These are phyloP conservation scores for Fusarium mundagurra DNA, from an alignment of 2,329 filamentous ascomycete genomes.

Conservation along the genomic window DNA sequence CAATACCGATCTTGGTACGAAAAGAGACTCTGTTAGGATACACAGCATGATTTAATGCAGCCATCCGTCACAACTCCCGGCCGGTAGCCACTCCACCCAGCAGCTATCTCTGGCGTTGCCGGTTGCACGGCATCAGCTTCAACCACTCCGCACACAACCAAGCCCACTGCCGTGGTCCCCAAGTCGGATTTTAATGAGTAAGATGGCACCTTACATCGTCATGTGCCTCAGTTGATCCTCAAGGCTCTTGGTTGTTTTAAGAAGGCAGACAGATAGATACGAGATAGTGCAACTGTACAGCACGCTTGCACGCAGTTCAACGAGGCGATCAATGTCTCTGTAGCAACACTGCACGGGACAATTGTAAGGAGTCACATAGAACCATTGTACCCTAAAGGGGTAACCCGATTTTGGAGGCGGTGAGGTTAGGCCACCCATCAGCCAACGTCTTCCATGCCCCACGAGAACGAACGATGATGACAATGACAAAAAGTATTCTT, in stretches of 20 bases:
- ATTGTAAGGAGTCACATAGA: background rate
- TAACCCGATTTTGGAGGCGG: background rate
- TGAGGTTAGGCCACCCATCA: conserved; percentile 10
- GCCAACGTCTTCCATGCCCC: conserved; percentile 1
- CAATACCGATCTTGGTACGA: conserved; percentile 3
- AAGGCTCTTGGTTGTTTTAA: conserved; percentile 21
- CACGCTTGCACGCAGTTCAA: conserved; percentile 10
- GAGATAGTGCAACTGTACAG: conserved; percentile 16
- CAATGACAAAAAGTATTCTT: background rate
- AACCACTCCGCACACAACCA: conserved; percentile 9
- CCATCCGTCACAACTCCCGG: background rate
- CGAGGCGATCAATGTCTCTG: conserved; percentile 1
- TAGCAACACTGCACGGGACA: background rate
- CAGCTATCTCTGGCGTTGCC: conserved; percentile 3
- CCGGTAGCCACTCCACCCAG: conserved; percentile 3
- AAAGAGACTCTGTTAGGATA: background rate
- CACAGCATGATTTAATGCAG: conserved; percentile 15
- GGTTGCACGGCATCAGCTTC: conserved; percentile 33
- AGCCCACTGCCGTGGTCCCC: background rate
- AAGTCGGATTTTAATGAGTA: background rate
- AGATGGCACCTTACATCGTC: conserved; percentile 24
- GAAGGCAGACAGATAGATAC: conserved; percentile 22
- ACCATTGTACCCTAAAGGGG: background rate
- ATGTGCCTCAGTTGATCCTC: conserved; percentile 25
- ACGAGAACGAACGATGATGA: background rate